A percentile compares a stretch with the other conserved stretches of the same genome.
Evolutionary conservation across 2,329 filamentous ascomycete genomes (phyloP).

Genomic region (Ceratocystiopsis sp.): DNA sequence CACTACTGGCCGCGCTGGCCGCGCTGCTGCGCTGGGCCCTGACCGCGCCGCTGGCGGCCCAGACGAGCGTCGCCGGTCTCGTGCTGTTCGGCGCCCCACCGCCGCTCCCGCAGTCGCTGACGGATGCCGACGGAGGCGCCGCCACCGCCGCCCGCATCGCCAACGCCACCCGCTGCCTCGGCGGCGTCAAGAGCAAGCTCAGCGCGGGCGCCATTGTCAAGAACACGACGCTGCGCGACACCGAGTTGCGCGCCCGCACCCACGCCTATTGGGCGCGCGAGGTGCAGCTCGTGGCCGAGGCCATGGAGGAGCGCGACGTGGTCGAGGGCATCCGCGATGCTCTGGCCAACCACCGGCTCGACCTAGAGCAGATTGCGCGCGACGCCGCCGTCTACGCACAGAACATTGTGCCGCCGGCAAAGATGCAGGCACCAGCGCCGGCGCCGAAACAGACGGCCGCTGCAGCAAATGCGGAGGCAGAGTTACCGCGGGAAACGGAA

Average conservation of each 20-base stretch:
- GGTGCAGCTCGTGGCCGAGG: conserved; percentile 50
- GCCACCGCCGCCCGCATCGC: conserved; percentile 46
- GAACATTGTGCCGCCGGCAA: conserved; percentile 21
- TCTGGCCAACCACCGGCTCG: conserved; percentile 39
- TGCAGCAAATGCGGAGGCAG: no score
- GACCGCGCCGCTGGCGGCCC: conserved; percentile 42
- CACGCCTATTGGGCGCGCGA: conserved; percentile 71
- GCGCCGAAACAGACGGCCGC: no score
- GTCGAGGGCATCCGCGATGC: conserved; percentile 54
- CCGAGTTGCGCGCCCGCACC: conserved; percentile 45
- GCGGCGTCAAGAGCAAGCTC: conserved; percentile 46
- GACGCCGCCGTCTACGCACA: conserved; percentile 48
- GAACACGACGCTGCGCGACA: conserved; percentile 65
- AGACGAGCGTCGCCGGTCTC: conserved; percentile 2
- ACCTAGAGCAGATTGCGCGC: conserved; percentile 40
- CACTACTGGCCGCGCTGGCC: conserved; percentile 46
- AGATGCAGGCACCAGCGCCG: no score
- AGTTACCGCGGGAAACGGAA: no score
- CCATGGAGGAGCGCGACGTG: conserved; percentile 66
- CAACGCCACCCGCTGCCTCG: conserved; percentile 35
- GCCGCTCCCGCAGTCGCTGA: conserved; percentile 28
- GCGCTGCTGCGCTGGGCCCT: conserved; percentile 55
- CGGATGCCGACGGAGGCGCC: no score
- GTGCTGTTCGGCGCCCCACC: conserved; percentile 32
- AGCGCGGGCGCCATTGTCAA: conserved; percentile 57